These are phyloP conservation scores for Wickerhamomyces sp. DNA, from an alignment of 1,139 yeast genomes.

Conservation along the genomic window DNA sequence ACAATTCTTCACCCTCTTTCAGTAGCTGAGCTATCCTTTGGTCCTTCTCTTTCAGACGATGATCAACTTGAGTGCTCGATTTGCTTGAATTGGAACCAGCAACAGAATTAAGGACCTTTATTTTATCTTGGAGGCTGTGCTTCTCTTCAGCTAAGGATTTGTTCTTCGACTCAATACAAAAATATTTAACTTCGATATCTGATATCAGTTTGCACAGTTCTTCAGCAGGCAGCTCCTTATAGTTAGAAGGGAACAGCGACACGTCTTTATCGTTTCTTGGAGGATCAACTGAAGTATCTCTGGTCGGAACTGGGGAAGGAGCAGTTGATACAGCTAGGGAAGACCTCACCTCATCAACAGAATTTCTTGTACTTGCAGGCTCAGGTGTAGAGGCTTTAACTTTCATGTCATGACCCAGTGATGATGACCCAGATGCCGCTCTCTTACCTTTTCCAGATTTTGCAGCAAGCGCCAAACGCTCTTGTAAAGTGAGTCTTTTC, in stretches of 20 bases:
- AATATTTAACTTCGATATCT: constrained; percentile 16
- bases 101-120: constrained; percentile 7
- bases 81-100: constrained; percentile 7
- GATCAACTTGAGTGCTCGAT: constrained; percentile 7
- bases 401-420: neutral
- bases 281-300: constrained; percentile 8
- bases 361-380: neutral
- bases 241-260: constrained; percentile 18
- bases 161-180: constrained; percentile 11
- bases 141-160: constrained; percentile 15
- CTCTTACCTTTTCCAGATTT: constrained; percentile 36
- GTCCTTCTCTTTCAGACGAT: constrained; percentile 28
- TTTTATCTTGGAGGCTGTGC: constrained; percentile 14
- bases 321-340: neutral
- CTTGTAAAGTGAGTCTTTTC: constrained; percentile 36
- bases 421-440: constrained; percentile 1
- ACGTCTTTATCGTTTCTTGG: constrained; percentile 1
- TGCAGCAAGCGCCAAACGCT: constrained; percentile 78
- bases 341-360: neutral
- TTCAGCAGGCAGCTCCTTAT: constrained; percentile 12
- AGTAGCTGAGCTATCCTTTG: constrained; percentile 42
- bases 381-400: constrained; percentile 4
- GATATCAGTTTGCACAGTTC: constrained; percentile 19
- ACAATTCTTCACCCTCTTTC: constrained; percentile 75
- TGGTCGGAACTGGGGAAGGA: constrained; percentile 5